phyloP scores from a whole-genome alignment of 2,329 filamentous ascomycete species.

The Exophiala viscosa region DNA sequence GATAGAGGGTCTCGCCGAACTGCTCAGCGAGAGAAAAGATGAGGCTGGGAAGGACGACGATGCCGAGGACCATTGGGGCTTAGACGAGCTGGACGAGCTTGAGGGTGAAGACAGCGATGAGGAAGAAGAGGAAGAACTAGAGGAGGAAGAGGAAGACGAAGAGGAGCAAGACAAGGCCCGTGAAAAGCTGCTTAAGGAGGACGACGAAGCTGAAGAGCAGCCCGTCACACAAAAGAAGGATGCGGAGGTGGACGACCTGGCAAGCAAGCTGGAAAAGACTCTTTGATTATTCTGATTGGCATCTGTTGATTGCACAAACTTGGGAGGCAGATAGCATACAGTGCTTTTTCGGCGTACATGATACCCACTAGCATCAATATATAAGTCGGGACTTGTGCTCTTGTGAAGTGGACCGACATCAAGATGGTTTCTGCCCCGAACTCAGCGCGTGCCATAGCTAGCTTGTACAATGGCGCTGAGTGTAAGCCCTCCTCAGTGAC shows the following conservation, averaged over 20 bases:
- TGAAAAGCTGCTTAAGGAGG: slow-evolving; percentile 67
- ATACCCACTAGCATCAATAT: not conserved
- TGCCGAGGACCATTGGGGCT: slow-evolving; percentile 75
- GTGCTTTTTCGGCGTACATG: not conserved
- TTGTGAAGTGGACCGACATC: too few relatives aligned
- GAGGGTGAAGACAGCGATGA: slow-evolving; percentile 69
- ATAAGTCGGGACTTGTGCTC: too few relatives aligned
- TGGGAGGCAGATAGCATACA: not conserved
- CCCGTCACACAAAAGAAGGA: slow-evolving; percentile 69
- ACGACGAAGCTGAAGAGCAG: slow-evolving; percentile 62
- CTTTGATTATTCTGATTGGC: slow-evolving; percentile 8
- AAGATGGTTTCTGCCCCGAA: too few relatives aligned
- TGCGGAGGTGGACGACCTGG: slow-evolving; percentile 76
- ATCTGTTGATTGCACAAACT: not conserved
- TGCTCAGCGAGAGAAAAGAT: slow-evolving; percentile 76
- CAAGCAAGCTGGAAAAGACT: slow-evolving; percentile 71
- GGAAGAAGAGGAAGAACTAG: slow-evolving; percentile 64
- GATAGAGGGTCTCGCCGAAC: slow-evolving; percentile 63
- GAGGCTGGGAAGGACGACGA: slow-evolving; percentile 58
- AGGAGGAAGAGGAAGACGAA: slow-evolving; percentile 66
- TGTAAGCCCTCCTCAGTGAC: too few relatives aligned
- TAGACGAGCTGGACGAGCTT: slow-evolving; percentile 83
- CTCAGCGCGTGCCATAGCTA: too few relatives aligned
- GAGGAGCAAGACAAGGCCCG: slow-evolving; percentile 63
- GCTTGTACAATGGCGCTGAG: too few relatives aligned